Conservation (phyloP, 352 stramenopile species). For the Phytophthora kernoviae region DNA sequence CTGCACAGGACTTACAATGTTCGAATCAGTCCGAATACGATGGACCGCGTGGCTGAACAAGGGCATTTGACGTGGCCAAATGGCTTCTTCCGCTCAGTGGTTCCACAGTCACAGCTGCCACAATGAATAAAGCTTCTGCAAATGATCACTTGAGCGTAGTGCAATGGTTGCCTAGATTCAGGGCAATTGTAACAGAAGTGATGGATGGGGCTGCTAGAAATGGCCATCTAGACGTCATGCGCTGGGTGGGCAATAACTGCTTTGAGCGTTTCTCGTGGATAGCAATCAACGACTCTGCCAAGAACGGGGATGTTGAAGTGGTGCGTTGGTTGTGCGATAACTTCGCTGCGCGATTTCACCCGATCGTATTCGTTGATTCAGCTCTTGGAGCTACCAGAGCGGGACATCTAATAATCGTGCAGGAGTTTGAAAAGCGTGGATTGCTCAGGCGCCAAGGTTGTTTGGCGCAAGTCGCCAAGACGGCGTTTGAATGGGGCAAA, state of each 20-base stretch:
- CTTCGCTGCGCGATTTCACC: neutral
- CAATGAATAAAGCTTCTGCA: too few relatives aligned
- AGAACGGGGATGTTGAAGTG: neutral
- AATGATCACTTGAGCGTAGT: too few relatives aligned
- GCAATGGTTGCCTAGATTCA: too few relatives aligned
- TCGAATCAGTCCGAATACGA: too few relatives aligned
- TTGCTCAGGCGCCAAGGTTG: neutral
- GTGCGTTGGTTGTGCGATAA: neutral
- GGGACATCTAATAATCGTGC: neutral
- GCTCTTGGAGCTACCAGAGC: neutral
- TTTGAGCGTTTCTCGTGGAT: neutral
- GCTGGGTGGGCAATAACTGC: neutral
- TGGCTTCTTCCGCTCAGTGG: too few relatives aligned
- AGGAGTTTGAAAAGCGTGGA: neutral
- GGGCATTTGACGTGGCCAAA: too few relatives aligned
- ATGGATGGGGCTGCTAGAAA: neutral
- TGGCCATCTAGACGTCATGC: neutral
- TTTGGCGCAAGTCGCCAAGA: neutral
- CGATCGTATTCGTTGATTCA: neutral
- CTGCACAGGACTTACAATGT: too few relatives aligned
- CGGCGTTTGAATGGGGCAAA: neutral
- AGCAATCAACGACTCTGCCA: neutral
- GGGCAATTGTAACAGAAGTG: too few relatives aligned
- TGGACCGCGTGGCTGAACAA: too few relatives aligned
- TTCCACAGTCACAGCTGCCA: too few relatives aligned